Evolutionary conservation across 1,284 basidiomycete species (phyloP), one percentile per base, ranked within the genome.

Genomic region (Omphalotus olearius): DNA sequence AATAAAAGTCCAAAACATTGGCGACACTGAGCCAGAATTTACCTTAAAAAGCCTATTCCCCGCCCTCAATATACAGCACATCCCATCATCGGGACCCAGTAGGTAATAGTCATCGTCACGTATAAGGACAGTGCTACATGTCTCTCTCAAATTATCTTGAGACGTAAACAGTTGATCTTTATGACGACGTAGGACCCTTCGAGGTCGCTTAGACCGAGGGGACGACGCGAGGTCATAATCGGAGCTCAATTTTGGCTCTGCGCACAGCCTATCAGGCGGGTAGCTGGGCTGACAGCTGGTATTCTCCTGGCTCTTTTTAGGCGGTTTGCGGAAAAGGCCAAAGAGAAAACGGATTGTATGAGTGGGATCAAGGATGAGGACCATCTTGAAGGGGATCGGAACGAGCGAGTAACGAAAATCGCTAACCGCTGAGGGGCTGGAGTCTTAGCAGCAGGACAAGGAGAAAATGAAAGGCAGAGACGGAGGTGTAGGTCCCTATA

Each of bases 31-130:
- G 30, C n/a, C 6, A n/a, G 16, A n/a, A 42, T 26, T 37, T 54
- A 75, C 74, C 60, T 69, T 74, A 63, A 75, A 75, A 36, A 74
- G 52, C 2, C 67, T 72, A 51, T 68, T 65, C 57, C 74, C 70
- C 5, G 71, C 70, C 47, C 65, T 64, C 56, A 75, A 70, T 13
- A 70, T 58, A 57, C 68, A 70, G 51, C 70, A 69, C 23, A 42
- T 50, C n/a, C 51, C 51, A 28, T 55, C 56, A 16, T 47, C 10
- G 41, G 26, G 16, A 39, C 16, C 4, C 44, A 37, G 6, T 42
- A 33, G 47, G 35, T 52, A 56, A 36, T 56, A 56, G 25, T 53
- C 51, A 25, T 26, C 30, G 41, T 56, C 54, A 11, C 45, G 51
- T 6, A 50, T 20, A 16, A 42, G 28, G 39, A 43, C 38, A 30